Percentiles rank a stretch among this genome's conserved stretches.
Conservation (phyloP, 164 flowering plant genomes). For the Tinospora cordifolia region DNA sequence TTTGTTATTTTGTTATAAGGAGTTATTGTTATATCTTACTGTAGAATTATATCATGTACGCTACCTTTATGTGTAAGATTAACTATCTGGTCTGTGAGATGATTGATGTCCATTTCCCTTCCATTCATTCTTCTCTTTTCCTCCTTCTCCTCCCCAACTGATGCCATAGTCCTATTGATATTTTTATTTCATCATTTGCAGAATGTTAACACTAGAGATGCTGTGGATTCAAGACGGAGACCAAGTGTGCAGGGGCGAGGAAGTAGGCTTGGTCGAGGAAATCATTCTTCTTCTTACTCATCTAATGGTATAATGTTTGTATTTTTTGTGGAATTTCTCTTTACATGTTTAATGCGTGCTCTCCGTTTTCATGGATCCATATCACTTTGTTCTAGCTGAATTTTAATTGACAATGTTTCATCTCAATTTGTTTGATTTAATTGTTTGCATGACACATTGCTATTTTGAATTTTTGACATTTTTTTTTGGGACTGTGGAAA, state of each 20-base stretch:
- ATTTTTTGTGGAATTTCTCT: not conserved
- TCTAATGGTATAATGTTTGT: constrained; percentile 41
- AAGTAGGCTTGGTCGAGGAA: constrained; percentile 49
- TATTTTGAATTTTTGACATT: not conserved
- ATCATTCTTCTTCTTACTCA: constrained; percentile 36
- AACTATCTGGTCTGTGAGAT: too few species aligned
- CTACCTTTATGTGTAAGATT: too few species aligned
- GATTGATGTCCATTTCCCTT: too few species aligned
- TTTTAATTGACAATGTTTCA: not conserved
- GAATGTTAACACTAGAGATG: constrained; percentile 51
- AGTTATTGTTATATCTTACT: too few species aligned
- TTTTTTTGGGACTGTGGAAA: not conserved
- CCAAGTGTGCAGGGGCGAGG: constrained; percentile 55
- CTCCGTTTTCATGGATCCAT: not conserved
- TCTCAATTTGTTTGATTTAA: not conserved
- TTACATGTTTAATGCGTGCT: not conserved
- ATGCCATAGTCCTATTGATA: not conserved
- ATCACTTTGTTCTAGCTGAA: too few species aligned
- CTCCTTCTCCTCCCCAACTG: too few species aligned
- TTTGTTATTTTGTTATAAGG: too few species aligned
- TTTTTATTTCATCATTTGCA: constrained; percentile 20
- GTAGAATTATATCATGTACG: too few species aligned
- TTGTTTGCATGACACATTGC: not conserved
- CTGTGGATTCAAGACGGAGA: constrained; percentile 61
- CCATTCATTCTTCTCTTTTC: too few species aligned